Evolutionary conservation across 2,329 filamentous ascomycete species (phyloP), one percentile per base, ranked within the genome.

Genomic region (Exserohilum turcica): DNA sequence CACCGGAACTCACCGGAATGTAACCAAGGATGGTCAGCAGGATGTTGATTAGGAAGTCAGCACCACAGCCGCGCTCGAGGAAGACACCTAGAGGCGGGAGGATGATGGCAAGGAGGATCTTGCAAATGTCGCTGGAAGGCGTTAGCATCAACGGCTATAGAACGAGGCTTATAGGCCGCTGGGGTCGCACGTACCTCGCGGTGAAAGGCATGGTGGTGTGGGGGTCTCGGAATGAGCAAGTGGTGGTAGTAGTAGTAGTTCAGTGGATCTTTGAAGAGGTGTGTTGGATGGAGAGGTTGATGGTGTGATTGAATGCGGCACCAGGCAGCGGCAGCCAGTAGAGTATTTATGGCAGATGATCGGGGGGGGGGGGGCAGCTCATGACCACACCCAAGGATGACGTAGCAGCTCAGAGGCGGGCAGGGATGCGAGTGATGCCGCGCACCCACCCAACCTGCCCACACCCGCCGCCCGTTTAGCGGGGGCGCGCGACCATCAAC

Each of bases 41-140:
- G 77, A 96, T 90, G 87, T 95, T 96, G 85, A 96, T 95, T 78
- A 93, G 82, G 71, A 96, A 82, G 75, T 96, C 90, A 64, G 87
- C 86, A 74, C 88, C 88, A 80, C 92, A 96, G 70, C 92, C 92
- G 67, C 89, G 86, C 87, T 96, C 92, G 66, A 96, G 89, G 84
- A 96, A 94, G 75, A 96, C 92, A 80, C 92, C 92, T 50, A 96
- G 79, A 74, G 92, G 92, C 52, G 92, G 92, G 63, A 96, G 86
- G 80, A 96, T 80, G 82, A 96, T 82, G 82, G 92, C 92, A 79
- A 96, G 84, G 79, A 96, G 84, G 82, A 90, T 88, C 80, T 90
- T 90, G 85, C 86, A 86, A 78, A 90, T 86, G 74, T 90, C 87
- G 75, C 86, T 67, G 28, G 5, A 9, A 27, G 5, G 32, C 36